Percentiles rank a stretch among this genome's conserved stretches.
Conservation (phyloP, 805 yeast species). For the Cyberlindnera japonica region DNA sequence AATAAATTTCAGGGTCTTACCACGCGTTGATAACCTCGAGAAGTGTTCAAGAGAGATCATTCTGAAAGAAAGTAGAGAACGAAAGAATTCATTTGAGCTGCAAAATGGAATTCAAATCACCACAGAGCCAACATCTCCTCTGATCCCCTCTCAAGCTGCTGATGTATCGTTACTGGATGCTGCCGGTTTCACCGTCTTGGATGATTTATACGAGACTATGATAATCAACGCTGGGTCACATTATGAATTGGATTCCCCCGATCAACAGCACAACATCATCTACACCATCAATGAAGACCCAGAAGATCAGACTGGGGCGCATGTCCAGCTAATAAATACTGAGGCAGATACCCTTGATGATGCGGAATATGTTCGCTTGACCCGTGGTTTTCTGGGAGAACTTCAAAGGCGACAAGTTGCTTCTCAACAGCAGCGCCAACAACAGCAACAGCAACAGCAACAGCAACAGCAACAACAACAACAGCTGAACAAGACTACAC, state of each 20-base stretch:
- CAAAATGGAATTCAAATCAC: background rate
- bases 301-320: background rate
- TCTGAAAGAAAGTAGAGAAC: slow-evolving; percentile 6
- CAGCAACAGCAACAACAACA: background rate
- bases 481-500: background rate
- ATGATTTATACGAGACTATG: background rate
- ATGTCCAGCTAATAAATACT: slow-evolving; percentile 19
- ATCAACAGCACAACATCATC: background rate
- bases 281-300: background rate
- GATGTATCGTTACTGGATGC: slow-evolving; percentile 16
- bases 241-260: slow-evolving; percentile 5
- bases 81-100: slow-evolving; percentile 19
- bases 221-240: background rate
- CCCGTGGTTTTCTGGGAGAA: background rate
- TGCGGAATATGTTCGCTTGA: background rate
- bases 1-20: slow-evolving; percentile 75
- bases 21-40: slow-evolving; percentile 39
- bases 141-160: background rate
- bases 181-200: slow-evolving; percentile 40
- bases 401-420: background rate
- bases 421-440: background rate
- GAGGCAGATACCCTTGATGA: slow-evolving; percentile 31
- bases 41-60: slow-evolving; percentile 35
- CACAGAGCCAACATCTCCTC: background rate
- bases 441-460: background rate